Evolutionary conservation across 257 asterid genomes (phyloP).

Genomic region (Penstemon barbatus): DNA sequence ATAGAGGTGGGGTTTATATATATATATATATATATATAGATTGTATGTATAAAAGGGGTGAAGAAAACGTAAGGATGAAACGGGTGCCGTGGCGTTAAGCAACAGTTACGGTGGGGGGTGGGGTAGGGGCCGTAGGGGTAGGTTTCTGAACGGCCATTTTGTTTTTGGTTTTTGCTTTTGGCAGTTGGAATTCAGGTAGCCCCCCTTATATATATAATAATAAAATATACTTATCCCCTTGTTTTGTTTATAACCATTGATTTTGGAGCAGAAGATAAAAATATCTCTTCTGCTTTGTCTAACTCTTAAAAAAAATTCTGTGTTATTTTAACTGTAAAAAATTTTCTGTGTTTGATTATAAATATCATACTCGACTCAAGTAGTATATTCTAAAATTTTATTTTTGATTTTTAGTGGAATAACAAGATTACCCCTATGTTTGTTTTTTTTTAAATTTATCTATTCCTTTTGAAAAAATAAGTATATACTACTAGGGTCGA

Average conservation of each 20-base stretch:
- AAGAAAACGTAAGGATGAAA: conserved; percentile 42
- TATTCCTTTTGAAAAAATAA: no score
- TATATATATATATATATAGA: no score
- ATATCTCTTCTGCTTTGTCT: no score
- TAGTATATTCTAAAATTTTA: no score
- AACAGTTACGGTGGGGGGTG: conserved; percentile 31
- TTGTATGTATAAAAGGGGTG: not conserved
- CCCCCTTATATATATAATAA: not conserved
- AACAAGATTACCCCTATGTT: no score
- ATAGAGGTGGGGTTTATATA: not conserved
- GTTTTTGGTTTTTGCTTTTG: not conserved
- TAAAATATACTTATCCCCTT: no score
- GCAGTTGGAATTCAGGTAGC: not conserved
- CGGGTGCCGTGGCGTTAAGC: conserved; percentile 63
- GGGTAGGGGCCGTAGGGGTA: not conserved
- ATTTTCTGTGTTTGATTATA: not conserved
- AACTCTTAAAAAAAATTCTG: no score
- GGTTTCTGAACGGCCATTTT: not conserved
- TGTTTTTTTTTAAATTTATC: no score
- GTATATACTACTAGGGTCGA: no score
- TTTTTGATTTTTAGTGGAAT: no score
- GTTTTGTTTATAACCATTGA: not conserved
- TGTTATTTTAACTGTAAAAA: no score
- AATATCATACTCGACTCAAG: not conserved
- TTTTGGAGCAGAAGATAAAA: not conserved